Conservation (phyloP, 805 yeast species). For the Starmerella apis region DNA sequence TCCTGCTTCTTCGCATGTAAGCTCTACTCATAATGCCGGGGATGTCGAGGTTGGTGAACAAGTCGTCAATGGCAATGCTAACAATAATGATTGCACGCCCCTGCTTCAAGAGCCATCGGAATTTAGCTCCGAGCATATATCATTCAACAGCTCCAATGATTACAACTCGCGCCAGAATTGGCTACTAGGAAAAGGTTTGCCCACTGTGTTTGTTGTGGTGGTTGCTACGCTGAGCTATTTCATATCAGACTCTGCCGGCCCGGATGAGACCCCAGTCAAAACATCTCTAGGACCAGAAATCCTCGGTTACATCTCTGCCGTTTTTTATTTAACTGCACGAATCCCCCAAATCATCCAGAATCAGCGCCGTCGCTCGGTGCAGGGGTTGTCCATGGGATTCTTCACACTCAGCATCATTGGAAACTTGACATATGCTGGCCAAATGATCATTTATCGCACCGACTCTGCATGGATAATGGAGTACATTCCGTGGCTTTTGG, state of each 20-base stretch:
- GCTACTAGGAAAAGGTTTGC: conserved; percentile 39
- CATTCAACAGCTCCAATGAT: conserved; percentile 20
- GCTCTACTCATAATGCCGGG: not conserved
- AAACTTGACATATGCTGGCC: conserved; percentile 63
- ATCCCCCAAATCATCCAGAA: conserved; percentile 83
- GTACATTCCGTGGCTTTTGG: conserved; percentile 67
- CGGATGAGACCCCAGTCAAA: conserved; percentile 21
- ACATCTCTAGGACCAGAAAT: conserved; percentile 53
- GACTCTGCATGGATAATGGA: conserved; percentile 50
- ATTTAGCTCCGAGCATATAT: not conserved
- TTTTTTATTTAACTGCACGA: conserved; percentile 59
- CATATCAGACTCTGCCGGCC: conserved; percentile 32
- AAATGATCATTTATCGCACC: conserved; percentile 54
- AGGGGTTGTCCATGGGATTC: conserved; percentile 75
- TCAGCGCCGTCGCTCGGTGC: conserved; percentile 62
- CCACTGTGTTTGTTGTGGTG: conserved; percentile 48
- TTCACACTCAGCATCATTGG: conserved; percentile 67
- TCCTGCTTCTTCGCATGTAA: not conserved
- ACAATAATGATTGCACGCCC: conserved; percentile 19
- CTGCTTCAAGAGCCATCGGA: conserved; percentile 29
- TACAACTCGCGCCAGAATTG: conserved; percentile 22
- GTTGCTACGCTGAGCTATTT: conserved; percentile 56
- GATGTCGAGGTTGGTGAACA: not conserved
- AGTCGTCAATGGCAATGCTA: not conserved
- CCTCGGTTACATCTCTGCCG: conserved; percentile 61